Evolutionary conservation across 192 early-diverging fungal genomes (phyloP), one percentile per base, ranked within the genome.

Genomic region (Mortierella antarctica): DNA sequence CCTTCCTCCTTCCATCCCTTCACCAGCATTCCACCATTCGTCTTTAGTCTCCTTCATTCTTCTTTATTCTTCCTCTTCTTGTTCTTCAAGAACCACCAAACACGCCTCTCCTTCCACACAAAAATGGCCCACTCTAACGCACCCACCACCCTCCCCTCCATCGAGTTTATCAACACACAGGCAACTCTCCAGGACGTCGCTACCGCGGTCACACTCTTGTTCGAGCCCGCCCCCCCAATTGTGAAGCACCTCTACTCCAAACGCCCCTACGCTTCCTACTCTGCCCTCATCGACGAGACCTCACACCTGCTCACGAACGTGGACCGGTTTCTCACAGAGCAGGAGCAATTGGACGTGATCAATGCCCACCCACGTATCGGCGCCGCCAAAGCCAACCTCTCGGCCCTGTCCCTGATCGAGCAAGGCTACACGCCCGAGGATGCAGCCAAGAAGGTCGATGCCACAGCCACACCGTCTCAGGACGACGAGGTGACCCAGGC

Each of bases 281-380:
- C 72, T 11, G 62, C 83, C 56, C 86, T 97, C 8, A 89, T 97
- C 67, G 63, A 76, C 62, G 89, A 92, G 61, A 72, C 76, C 47
- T 70, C 80, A n/a, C 83, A 88, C 62, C 59, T 71, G 20, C 64
- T 88, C 42, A 57, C 83, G 62, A 85, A 87, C 62, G 84, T 87
- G 46, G 67, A 83, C 49, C 74, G 88, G 39, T 60, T 65, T 56
- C 82, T 95, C 51, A 88, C 84, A 46, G 63, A 86, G 0, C 75
- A 86, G 45, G 93, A 95, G 78, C 89, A 93, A 71, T 78, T 95
- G 40, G 89, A 89, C 18, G 88, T 97, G 12, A 90, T 97, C 71
- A 96, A 96, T 78, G 95, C 95, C 4, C 96, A 97, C 73, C 94
- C 96, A 23, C 89, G 94, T 21, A 95, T 97, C 69, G 96, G 96